Conservation (phyloP, 495 filamentous ascomycete species). For the Penicilliopsis zonata region DNA sequence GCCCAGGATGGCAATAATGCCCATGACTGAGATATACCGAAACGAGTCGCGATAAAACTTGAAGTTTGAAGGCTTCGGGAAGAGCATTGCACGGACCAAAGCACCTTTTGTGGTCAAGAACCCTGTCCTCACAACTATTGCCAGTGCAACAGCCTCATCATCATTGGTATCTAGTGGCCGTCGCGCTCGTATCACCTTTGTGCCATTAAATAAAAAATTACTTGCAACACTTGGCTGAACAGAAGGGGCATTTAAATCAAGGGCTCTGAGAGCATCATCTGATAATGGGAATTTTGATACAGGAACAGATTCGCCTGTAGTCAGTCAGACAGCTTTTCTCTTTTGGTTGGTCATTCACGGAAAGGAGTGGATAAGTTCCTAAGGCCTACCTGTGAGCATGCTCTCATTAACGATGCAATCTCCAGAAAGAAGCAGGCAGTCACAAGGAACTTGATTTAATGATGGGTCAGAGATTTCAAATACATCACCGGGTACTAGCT, state of each 20-base stretch:
- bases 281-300: constrained; percentile 84
- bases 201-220: constrained; percentile 87
- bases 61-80: constrained; percentile 95
- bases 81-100: constrained; percentile 94
- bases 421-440: constrained; percentile 82
- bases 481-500: constrained; percentile 91
- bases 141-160: constrained; percentile 84
- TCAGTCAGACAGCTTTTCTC: too few species aligned
- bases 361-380: neutral
- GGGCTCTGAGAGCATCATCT: constrained; percentile 60
- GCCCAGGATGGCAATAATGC: constrained; percentile 69
- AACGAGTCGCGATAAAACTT: constrained; percentile 98
- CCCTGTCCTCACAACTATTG: constrained; percentile 83
- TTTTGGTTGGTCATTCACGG: constrained; percentile 11
- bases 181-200: constrained; percentile 84
- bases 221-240: constrained; percentile 70
- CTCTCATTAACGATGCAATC: constrained; percentile 99
- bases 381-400: constrained; percentile 75
- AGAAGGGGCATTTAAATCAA: constrained; percentile 67
- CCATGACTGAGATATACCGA: constrained; percentile 97
- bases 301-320: constrained; percentile 81
- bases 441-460: constrained; percentile 86
- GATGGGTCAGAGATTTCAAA: constrained; percentile 96
- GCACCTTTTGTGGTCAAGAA: constrained; percentile 98
- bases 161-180: constrained; percentile 75